Evolutionary conservation across 176 grass and related monocot genomes (phyloP).

Genomic region (Eleusine indica): DNA sequence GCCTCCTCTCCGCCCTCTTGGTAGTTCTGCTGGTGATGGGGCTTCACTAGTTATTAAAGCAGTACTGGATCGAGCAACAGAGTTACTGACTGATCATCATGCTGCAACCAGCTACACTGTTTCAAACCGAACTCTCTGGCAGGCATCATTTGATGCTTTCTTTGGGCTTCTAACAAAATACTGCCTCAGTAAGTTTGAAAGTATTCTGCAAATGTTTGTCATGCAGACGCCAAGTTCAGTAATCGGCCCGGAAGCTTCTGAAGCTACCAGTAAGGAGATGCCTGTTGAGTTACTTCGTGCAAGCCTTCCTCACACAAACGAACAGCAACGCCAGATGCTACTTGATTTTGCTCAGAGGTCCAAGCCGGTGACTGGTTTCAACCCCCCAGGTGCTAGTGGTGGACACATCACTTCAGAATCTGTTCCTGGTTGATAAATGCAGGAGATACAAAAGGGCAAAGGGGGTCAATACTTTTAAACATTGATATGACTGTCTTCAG

Average conservation of each 20-base stretch:
- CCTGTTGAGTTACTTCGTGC: conserved; percentile 86
- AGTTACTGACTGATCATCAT: conserved; percentile 75
- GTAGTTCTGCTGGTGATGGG: conserved; percentile 89
- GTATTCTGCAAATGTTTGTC: conserved; percentile 81
- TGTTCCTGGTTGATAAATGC: conserved; percentile 73
- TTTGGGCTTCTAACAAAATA: conserved; percentile 95
- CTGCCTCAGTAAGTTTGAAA: conserved; percentile 90
- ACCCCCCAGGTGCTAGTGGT: conserved; percentile 44
- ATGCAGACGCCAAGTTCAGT: conserved; percentile 58
- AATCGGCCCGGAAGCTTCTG: conserved; percentile 70
- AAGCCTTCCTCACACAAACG: conserved; percentile 95
- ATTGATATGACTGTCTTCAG: conserved; percentile 26
- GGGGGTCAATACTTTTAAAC: conserved; percentile 6
- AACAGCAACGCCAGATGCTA: conserved; percentile 81
- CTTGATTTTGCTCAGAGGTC: conserved; percentile 87
- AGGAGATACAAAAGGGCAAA: conserved; percentile 9
- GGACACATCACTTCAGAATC: conserved; percentile 70
- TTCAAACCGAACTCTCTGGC: conserved; percentile 89
- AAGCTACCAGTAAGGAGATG: conserved; percentile 92
- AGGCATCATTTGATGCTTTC: conserved; percentile 98
- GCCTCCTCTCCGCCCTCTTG: conserved; percentile 91
- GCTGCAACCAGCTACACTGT: conserved; percentile 61
- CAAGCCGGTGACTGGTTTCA: conserved; percentile 69
- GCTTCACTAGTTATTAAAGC: conserved; percentile 84
- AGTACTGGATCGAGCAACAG: conserved; percentile 86